A percentile compares a stretch with the other conserved stretches of the same genome.
These are phyloP conservation scores for Yamadazyma siamensis DNA, from an alignment of 1,139 yeast species.

Conservation along the genomic window DNA sequence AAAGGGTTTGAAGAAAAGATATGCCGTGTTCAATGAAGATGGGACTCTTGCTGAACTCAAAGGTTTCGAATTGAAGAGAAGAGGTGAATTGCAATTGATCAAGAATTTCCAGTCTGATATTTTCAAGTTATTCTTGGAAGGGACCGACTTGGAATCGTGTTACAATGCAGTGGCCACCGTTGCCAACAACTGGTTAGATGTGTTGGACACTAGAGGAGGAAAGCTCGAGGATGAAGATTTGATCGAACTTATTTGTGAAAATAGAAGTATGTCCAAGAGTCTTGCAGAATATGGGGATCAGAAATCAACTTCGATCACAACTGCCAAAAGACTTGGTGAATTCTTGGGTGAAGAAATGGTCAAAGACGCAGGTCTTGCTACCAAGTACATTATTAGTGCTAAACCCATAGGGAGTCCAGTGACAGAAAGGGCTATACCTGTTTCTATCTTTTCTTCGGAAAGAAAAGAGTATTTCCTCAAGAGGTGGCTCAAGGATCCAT, in stretches of 20 bases:
- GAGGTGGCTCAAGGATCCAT: constrained; percentile 83
- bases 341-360: constrained; percentile 98
- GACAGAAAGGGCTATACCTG: constrained; percentile 95
- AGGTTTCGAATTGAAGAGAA: constrained; percentile 93
- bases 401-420: constrained; percentile 86
- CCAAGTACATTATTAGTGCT: constrained; percentile 87
- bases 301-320: constrained; percentile 93
- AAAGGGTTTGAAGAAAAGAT: constrained; percentile 91
- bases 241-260: constrained; percentile 92
- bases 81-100: constrained; percentile 93
- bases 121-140: constrained; percentile 86
- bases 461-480: constrained; percentile 65
- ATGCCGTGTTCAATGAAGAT: constrained; percentile 95
- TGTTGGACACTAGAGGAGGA: constrained; percentile 80
- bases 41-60: constrained; percentile 93
- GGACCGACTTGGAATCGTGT: constrained; percentile 72
- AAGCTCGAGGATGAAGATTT: constrained; percentile 92
- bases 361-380: constrained; percentile 92
- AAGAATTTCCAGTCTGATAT: constrained; percentile 95
- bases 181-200: constrained; percentile 96
- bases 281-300: constrained; percentile 86
- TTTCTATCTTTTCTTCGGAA: constrained; percentile 87
- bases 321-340: constrained; percentile 90
- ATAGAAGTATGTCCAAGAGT: constrained; percentile 91
- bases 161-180: constrained; percentile 87